Conservation (phyloP, 306 rosid genomes). For the Cucumis cinereus region DNA sequence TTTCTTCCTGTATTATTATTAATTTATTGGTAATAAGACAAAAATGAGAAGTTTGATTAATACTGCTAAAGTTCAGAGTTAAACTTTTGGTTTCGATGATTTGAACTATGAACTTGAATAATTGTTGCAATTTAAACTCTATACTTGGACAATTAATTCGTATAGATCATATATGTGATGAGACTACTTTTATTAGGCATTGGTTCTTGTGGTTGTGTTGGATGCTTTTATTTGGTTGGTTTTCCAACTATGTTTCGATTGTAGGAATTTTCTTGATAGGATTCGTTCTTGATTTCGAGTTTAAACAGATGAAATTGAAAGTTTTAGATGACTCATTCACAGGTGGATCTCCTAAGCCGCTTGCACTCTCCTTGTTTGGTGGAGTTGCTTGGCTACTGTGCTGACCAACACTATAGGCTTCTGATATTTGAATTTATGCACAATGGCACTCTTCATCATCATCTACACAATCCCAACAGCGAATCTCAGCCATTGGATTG, state of each 20-base stretch:
- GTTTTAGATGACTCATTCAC: background rate
- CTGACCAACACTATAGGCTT: conserved; percentile 85
- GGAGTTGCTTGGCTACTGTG: conserved; percentile 89
- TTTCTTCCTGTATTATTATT: background rate
- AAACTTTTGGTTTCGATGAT: no score
- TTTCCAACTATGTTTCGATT: background rate
- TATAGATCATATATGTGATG: background rate
- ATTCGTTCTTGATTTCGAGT: background rate
- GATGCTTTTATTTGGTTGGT: background rate
- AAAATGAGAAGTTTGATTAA: background rate
- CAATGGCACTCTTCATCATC: conserved; percentile 59
- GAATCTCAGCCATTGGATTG: conserved; percentile 59
- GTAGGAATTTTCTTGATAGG: background rate
- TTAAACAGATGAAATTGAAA: background rate
- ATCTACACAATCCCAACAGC: conserved; percentile 37
- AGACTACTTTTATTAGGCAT: background rate
- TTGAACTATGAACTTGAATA: background rate
- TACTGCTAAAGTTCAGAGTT: background rate
- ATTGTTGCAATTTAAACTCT: no score
- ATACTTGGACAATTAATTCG: no score
- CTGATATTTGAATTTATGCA: conserved; percentile 68
- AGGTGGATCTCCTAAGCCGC: conserved; percentile 91
- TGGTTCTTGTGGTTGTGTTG: background rate
- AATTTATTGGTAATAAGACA: background rate
- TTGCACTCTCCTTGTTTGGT: conserved; percentile 63